Evolutionary conservation across 2,329 filamentous ascomycete genomes (phyloP), one percentile per base, ranked within the genome.

Genomic region (Alternaria rosae): DNA sequence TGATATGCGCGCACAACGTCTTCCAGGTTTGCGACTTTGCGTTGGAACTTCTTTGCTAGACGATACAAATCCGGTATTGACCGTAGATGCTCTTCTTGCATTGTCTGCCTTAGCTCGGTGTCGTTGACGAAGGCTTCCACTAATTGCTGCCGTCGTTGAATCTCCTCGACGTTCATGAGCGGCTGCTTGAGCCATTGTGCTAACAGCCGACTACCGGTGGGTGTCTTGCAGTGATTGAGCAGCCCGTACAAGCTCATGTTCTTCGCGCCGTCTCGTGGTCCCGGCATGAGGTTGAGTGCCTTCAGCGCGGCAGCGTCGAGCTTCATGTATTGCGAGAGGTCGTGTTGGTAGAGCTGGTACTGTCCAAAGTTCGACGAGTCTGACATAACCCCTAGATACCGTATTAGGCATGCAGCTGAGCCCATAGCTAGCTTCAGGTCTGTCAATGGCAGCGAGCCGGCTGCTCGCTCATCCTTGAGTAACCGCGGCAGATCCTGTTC

Each of bases 171-270:
- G 81, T 87, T 92, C 95, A 99, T 99, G 41, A 99, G 82, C 0
- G 95, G 95, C 78, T 99, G 95, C 81, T 99, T 99, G 55, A 99
- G 84, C 95, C 95, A 99, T 76, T 99, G 96, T 1, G 94, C 91
- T 28, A 99, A 84, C 60, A 99, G 80, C 50, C 96, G 87, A 73
- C 94, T 97, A 13, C 95, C 95, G 1, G 97, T 89, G 0, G 95
- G 92, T 1, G 95, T 99, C 79, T 97, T 98, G 88, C 95, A 99
- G 79, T 98, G 94, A 73, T 99, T 98, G 43, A 99, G 84, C 17
- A 99, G 83, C 0, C 95, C 95, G 71, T 92, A 99, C 54, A 99
- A 79, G 76, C 94, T 98, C 95, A 99, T 99, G 1, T 89, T 96
- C 83, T 97, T 98, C n/a, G 93, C 88, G 2, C 95, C 95, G 75